phyloP scores from a whole-genome alignment of 1,139 yeast genomes.

The Blastobotrys buckinghamii region DNA sequence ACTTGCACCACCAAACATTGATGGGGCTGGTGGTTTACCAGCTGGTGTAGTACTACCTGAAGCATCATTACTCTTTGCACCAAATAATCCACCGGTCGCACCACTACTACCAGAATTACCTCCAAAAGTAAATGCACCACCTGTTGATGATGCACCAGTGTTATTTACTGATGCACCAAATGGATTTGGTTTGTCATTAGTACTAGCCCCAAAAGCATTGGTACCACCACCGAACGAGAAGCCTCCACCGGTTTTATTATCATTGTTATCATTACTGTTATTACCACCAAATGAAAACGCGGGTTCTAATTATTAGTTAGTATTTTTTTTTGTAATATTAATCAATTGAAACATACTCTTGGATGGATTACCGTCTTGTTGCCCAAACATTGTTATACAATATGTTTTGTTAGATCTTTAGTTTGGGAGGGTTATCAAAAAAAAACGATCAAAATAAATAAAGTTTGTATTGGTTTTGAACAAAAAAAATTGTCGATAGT shows the following conservation, averaged over 20 bases:
- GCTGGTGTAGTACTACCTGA: constrained; percentile 7
- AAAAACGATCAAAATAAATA: no score
- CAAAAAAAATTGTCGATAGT: no score
- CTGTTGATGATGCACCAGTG: constrained; percentile 8
- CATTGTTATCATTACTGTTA: background rate
- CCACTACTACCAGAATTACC: background rate
- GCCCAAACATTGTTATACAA: background rate
- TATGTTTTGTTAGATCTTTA: no score
- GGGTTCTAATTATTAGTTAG: background rate
- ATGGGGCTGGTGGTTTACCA: background rate
- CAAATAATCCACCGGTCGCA: constrained; percentile 15
- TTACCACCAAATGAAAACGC: constrained; percentile 10
- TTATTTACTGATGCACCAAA: constrained; percentile 9
- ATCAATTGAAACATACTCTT: background rate
- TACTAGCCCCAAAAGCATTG: constrained; percentile 6
- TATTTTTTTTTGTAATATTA: background rate
- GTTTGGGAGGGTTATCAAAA: no score
- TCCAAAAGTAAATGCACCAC: background rate
- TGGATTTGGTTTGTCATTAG: background rate
- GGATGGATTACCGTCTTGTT: background rate
- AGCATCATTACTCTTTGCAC: constrained; percentile 3
- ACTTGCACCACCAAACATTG: background rate
- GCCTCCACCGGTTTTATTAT: background rate
- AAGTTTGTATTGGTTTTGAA: no score
- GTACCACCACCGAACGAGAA: constrained; percentile 7